Evolutionary conservation across 495 filamentous ascomycete species (phyloP), one percentile per base, ranked within the genome.

Genomic region (Paragyromitra xinjiangensis): DNA sequence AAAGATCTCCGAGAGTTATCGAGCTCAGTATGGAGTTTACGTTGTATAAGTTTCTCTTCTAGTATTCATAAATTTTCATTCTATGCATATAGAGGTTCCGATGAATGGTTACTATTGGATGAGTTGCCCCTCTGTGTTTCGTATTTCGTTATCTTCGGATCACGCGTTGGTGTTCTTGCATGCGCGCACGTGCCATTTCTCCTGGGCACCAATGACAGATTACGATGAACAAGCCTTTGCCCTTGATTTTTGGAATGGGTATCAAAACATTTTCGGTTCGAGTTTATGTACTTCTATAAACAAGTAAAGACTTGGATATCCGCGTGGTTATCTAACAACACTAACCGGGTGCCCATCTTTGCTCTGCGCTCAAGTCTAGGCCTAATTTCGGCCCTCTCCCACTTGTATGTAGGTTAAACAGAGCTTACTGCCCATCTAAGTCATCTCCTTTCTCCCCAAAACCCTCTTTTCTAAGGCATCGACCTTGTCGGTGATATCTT

Each of bases 391-490:
- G 37, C 5, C 26, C 26, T 51, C 40, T 22, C 19, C 12, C 14
- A 40, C 34, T 11, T n/a, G 11, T 37, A 26, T 44, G 34, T 6
- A 55, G 51, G 6, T 24, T 19, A 71, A 37, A 6, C 12, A n/a
- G 1, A 14, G 12, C 29, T 44, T 42, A 63, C 39, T 16, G 45
- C 22, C 19, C 12, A 63, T 39, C 37, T 72, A 79, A 62, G 67
- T 74, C 81, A 80, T 78, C 62, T 82, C 81, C 39, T 80, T 62
- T 66, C 78, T 78, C 14, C 69, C 64, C 61, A 82, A 70, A n/a
- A 82, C 81, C 26, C 16, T 69, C 65, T 14, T 75, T 50, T 82
- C 81, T 24, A 82, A 42, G 1, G 8, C 8, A 26, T 76, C 29
- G 42, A 80, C 69, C 53, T 26, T 78, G 29, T 71, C 22, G 19